Conservation (phyloP, 2,329 filamentous ascomycete species). For the Lachnellula suecica region DNA sequence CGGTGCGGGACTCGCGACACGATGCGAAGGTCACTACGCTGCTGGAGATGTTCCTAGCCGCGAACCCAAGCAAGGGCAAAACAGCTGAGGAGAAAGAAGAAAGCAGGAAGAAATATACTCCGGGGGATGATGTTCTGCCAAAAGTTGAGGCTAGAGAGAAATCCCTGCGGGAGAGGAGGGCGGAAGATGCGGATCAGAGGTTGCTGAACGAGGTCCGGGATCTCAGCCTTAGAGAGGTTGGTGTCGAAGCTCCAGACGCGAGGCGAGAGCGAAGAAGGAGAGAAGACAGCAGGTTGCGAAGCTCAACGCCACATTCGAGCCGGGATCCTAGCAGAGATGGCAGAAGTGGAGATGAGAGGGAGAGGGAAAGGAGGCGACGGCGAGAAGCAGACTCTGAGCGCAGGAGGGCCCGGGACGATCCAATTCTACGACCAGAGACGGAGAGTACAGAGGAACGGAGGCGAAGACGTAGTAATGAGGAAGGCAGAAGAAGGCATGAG, state of each 20-base stretch:
- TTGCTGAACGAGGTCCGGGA: conserved; percentile 30
- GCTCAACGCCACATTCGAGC: conserved; percentile 32
- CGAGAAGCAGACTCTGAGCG: conserved; percentile 33
- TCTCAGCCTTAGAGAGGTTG: conserved; percentile 58
- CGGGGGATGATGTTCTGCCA: conserved; percentile 78
- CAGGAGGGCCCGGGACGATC: conserved; percentile 23
- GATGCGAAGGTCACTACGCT: conserved; percentile 90
- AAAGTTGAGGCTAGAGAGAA: conserved; percentile 51
- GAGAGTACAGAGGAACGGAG: conserved; percentile 22
- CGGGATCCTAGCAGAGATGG: conserved; percentile 31
- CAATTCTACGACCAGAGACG: conserved; percentile 17
- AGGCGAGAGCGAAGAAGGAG: conserved; percentile 30
- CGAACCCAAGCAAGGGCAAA: conserved; percentile 75
- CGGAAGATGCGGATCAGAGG: conserved; percentile 42
- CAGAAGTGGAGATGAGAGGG: conserved; percentile 27
- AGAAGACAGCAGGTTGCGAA: conserved; percentile 26
- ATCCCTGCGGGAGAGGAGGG: conserved; percentile 51
- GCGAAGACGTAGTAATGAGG: conserved; percentile 26
- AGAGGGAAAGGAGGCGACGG: conserved; percentile 30
- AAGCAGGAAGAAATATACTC: conserved; percentile 73
- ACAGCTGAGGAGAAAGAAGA: conserved; percentile 72
- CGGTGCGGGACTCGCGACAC: conserved; percentile 81
- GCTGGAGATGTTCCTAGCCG: conserved; percentile 81
- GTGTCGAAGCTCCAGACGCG: conserved; percentile 40
- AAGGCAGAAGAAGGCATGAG: conserved; percentile 28